Evolutionary conservation across 108 stramenopile species (phyloP).

Genomic region (Nitzschia putrida): DNA sequence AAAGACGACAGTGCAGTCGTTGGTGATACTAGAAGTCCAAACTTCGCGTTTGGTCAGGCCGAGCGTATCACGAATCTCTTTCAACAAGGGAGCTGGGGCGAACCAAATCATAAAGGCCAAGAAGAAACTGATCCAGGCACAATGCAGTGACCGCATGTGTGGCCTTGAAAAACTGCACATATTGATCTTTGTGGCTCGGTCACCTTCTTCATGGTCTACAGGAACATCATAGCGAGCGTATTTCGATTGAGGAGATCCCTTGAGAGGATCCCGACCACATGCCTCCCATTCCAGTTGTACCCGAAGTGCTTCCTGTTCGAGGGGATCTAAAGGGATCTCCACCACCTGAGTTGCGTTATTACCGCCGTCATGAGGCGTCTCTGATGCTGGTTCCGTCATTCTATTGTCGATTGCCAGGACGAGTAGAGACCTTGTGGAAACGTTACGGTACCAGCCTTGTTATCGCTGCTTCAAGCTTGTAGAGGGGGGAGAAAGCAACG

Average conservation of each 20-base stretch:
- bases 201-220: constrained; percentile 64
- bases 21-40: constrained; percentile 72
- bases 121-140: constrained; percentile 79
- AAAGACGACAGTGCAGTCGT: constrained; percentile 71
- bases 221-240: constrained; percentile 48
- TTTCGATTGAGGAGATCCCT: constrained; percentile 64
- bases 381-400: too few species aligned
- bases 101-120: constrained; percentile 88
- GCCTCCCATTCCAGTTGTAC: constrained; percentile 30
- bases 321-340: constrained; percentile 24
- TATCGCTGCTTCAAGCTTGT: too few species aligned
- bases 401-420: too few species aligned
- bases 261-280: constrained; percentile 36
- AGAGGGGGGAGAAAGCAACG: too few species aligned
- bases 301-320: constrained; percentile 24
- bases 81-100: constrained; percentile 77
- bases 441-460: too few species aligned
- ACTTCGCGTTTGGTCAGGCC: constrained; percentile 64
- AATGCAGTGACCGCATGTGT: constrained; percentile 87
- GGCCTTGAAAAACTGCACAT: constrained; percentile 56
- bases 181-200: constrained; percentile 75
- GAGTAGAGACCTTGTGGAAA: too few species aligned
- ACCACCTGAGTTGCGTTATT: not conserved
- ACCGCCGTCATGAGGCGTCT: too few species aligned
- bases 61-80: constrained; percentile 62